Evolutionary conservation across 2,329 filamentous ascomycete species (phyloP).

Genomic region (Aureobasidium leucospermi): DNA sequence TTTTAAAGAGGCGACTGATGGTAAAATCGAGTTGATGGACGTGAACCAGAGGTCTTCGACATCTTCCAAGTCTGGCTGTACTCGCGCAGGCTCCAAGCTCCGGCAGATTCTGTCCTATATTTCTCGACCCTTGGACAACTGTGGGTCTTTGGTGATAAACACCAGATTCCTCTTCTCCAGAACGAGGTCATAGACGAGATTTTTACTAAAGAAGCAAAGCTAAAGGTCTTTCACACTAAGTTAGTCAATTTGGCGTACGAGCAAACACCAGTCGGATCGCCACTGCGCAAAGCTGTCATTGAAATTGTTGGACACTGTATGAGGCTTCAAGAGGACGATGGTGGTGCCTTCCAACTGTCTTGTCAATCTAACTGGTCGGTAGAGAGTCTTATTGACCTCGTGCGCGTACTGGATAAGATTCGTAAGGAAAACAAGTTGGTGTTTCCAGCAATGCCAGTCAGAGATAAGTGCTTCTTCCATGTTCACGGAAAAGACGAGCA

Average conservation of each 20-base stretch:
- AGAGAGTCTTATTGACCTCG: neutral
- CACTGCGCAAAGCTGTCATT: neutral
- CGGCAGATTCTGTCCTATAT: neutral
- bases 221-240: fast-evolving
- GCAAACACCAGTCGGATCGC: neutral
- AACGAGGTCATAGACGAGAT: neutral
- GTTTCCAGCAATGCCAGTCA: neutral
- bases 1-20: no score
- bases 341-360: neutral
- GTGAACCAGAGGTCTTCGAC: conserved; percentile 14
- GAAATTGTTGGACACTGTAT: neutral
- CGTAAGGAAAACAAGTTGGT: neutral
- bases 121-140: neutral
- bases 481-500: neutral
- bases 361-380: neutral
- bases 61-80: conserved; percentile 19
- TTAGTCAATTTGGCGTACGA: neutral
- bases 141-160: conserved; percentile 15
- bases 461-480: conserved; percentile 1
- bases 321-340: fast-evolving
- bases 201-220: neutral
- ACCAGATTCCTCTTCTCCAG: neutral
- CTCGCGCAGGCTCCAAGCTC: neutral
- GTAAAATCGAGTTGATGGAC: neutral
- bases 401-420: neutral